Base-by-base conservation (phyloP, 2,329 filamentous ascomycete species). In the Colletotrichum endophyticum region DNA sequence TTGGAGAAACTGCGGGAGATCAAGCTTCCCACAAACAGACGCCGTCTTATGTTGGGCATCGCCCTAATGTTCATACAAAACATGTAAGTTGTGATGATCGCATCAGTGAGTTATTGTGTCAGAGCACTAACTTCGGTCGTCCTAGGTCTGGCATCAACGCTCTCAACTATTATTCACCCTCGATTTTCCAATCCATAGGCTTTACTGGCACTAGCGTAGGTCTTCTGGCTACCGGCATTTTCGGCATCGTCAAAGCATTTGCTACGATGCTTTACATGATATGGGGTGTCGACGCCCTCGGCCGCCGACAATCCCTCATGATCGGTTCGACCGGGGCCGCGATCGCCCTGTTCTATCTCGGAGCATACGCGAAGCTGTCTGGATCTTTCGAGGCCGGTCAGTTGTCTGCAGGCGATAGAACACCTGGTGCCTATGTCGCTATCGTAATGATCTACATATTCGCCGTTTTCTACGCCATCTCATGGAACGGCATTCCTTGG, bases 221-320 rank as follows among this genome's bases (percentile, higher is more conserved):
- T 25, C 88, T 94, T 77, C 85, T 94, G 22, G 92, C 92, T 1
- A 94, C 92, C 0, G 92, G 92, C 34, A 89, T 94, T 73, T 94
- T 93, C 77, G 92, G 92, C 28, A 90, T 93, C 2, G 90, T 93
- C 78, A 93, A 93, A 66, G 78, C 78, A 70, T 67, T 78, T n/a
- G 67, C 74, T 27, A 80, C 78, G 7, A 64, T 76, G 27, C 13
- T 81, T 22, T 80, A 78, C 44, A 68, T 72, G n/a, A 61, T 77
- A n/a, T 70, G 79, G 36, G 32, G 78, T 9, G 76, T 81, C 27
- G 80, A 80, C 78, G 79, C 28, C 27, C 73, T 70, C 62, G 84
- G 72, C 57, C 78, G 71, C 63, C 80, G 70, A 32, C 76, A 56
- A 34, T 77, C 66, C 57, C 81, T 78, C 34, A 72, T 84, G 15